A percentile compares a stretch with the other conserved stretches of the same genome.
Evolutionary conservation across 441 rosid species (phyloP).

Genomic region (Mallotus japonicus): DNA sequence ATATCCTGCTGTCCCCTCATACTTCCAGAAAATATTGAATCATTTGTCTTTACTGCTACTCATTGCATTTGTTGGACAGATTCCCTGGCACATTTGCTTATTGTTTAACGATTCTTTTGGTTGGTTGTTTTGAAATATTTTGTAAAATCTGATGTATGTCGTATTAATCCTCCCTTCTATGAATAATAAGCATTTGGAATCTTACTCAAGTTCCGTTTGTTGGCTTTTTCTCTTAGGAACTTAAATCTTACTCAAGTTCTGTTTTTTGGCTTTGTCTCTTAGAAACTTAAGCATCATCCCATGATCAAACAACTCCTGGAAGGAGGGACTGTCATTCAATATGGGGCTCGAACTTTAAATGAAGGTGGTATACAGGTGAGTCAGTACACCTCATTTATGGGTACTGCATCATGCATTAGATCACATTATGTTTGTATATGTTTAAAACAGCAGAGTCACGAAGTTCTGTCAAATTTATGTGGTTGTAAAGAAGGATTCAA

Average conservation of each 20-base stretch:
- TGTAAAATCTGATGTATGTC: not conserved
- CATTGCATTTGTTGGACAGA: not conserved
- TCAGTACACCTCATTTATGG: slow-evolving; percentile 4
- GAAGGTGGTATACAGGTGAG: slow-evolving; percentile 99
- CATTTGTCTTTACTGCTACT: not conserved
- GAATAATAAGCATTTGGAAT: slow-evolving; percentile 18
- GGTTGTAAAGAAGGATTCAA: not conserved
- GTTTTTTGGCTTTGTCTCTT: slow-evolving; percentile 21
- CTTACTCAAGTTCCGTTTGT: slow-evolving; percentile 12
- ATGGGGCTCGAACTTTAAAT: slow-evolving; percentile 94
- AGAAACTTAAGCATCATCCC: slow-evolving; percentile 97
- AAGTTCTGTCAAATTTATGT: not conserved
- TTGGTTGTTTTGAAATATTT: slow-evolving; percentile 15
- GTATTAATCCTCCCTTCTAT: not conserved
- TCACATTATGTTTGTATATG: not conserved
- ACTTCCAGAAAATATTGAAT: not conserved
- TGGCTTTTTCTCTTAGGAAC: slow-evolving; percentile 50
- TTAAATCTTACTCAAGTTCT: slow-evolving; percentile 32
- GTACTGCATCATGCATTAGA: slow-evolving; percentile 3
- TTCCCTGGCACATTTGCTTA: not conserved
- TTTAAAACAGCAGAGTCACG: not conserved
- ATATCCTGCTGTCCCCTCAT: too few species aligned
- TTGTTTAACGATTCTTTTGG: slow-evolving; percentile 5
- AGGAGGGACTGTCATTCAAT: slow-evolving; percentile 88
- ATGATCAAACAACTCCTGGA: slow-evolving; percentile 74